Base-by-base conservation (phyloP, 257 asterid genomes). In the Solanum peruvianum region DNA sequence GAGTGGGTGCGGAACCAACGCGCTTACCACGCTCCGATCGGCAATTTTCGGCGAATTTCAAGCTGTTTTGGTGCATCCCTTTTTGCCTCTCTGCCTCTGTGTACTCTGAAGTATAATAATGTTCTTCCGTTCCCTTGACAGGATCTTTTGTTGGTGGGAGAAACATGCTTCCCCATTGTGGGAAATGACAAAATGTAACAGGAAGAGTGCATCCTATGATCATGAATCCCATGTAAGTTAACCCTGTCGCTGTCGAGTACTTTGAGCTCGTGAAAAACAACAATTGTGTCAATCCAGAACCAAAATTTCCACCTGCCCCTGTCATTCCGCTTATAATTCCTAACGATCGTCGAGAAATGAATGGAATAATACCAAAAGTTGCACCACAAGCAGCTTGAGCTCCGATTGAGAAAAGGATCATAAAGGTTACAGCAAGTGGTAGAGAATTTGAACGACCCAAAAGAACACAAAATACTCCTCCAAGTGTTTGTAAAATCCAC, bases 331-430 rank as follows among this genome's bases (percentile, higher is more conserved):
- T 88, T 1, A 92, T 91, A n/a, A 91, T 33, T 11, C 94, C 94
- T 33, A 92, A n/a, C 1, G 94, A 88, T 37, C 94, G 76, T 3
- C 93, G 89, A 7, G 92, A 92, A 75, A 92, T 82, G 29, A 91
- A 92, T 5, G 94, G 94, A 29, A 89, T 89, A 66, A 92, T 82
- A 14, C 94, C 94, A 44, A 87, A 92, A 2, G 92, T 88, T 27
- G 94, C 94, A 13, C 94, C 94, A 41, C 94, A 92, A 3, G 94
- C 94, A 0, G 94, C 92, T 39, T 92, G 94, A 11, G 91, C 92
- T 66, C 92, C 92, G 1, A 92, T 29, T 6, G 98, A 93, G 94
- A 94, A 94, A 66, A 92, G 85, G 92, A 94, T 92, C 98, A 94
- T 94, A 86, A 25, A 35, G 5, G 87, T 18, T 7, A 94, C 42